Conservation (phyloP, 352 stramenopile genomes). For the Phytophthora europaea region DNA sequence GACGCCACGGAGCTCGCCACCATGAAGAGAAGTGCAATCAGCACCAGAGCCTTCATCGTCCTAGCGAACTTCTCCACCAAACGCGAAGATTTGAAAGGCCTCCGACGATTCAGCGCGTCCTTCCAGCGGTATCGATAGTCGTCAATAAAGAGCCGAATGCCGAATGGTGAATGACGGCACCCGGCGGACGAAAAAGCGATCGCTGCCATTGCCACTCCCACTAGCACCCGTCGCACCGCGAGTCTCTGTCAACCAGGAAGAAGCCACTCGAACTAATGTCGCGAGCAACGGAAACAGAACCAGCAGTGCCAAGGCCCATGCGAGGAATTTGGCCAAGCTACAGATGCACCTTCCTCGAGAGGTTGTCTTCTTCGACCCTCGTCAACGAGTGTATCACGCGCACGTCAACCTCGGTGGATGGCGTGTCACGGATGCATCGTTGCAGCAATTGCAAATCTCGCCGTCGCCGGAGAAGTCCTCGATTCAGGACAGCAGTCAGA, state of each 20-base stretch:
- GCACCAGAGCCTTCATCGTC: conserved; percentile 1
- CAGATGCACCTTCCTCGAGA: conserved; percentile 50
- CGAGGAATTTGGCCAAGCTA: conserved; percentile 37
- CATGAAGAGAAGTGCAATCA: conserved; percentile 13
- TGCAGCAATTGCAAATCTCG: conserved; percentile 37
- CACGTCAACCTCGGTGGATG: conserved; percentile 71
- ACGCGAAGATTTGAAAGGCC: conserved; percentile 17
- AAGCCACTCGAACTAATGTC: not conserved
- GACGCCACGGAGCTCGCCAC: not conserved
- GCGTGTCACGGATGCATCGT: conserved; percentile 49
- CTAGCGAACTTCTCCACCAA: not conserved
- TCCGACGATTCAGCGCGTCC: conserved; percentile 29
- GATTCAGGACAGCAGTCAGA: conserved; percentile 3
- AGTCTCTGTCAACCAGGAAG: conserved; percentile 35
- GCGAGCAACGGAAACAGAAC: conserved; percentile 13
- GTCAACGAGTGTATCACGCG: conserved; percentile 40
- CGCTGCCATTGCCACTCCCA: conserved; percentile 14
- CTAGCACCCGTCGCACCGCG: conserved; percentile 19
- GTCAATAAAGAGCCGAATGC: conserved; percentile 19
- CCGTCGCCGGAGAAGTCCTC: conserved; percentile 9
- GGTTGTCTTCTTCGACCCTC: conserved; percentile 47
- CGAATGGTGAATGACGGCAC: conserved; percentile 36
- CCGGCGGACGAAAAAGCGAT: conserved; percentile 38
- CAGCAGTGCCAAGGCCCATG: conserved; percentile 30
- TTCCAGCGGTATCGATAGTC: conserved; percentile 18